Percentiles rank a stretch among this genome's conserved stretches.
Evolutionary conservation across 352 stramenopile genomes (phyloP).

Genomic region (Phytopythium litorale): DNA sequence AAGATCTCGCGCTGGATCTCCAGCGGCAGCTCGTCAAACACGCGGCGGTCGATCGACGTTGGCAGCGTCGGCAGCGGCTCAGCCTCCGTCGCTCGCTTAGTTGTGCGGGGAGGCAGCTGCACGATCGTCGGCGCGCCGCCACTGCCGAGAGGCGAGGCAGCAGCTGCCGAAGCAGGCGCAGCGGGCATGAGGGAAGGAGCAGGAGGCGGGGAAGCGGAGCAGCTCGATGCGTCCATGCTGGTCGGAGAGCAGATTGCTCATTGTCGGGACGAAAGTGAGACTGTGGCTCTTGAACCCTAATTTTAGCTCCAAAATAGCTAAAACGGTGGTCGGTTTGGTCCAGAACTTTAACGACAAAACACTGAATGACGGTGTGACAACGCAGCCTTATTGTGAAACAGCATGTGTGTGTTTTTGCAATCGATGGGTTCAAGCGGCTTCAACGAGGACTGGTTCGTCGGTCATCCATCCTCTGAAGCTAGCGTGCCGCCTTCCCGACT

Average conservation of each 20-base stretch:
- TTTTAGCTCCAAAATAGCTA: no score
- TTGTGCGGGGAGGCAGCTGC: conserved; percentile 7
- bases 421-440: no score
- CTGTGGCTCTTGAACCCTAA: no score
- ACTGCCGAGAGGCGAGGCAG: neutral
- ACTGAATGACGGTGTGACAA: no score
- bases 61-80: neutral
- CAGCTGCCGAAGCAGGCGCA: neutral
- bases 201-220: neutral
- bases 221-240: neutral
- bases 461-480: neutral
- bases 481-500: neutral
- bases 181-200: neutral
- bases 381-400: no score
- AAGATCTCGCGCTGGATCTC: conserved; percentile 61
- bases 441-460: no score
- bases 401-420: no score
- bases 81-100: neutral
- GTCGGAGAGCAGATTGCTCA: neutral
- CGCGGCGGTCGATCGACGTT: conserved; percentile 33
- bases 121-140: conserved; percentile 2
- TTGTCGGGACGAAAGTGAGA: no score
- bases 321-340: no score
- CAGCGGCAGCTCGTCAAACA: conserved; percentile 45
- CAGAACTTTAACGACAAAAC: no score